Evolutionary conservation across 2,329 filamentous ascomycete species (phyloP).

Genomic region (Bisporella sp.): DNA sequence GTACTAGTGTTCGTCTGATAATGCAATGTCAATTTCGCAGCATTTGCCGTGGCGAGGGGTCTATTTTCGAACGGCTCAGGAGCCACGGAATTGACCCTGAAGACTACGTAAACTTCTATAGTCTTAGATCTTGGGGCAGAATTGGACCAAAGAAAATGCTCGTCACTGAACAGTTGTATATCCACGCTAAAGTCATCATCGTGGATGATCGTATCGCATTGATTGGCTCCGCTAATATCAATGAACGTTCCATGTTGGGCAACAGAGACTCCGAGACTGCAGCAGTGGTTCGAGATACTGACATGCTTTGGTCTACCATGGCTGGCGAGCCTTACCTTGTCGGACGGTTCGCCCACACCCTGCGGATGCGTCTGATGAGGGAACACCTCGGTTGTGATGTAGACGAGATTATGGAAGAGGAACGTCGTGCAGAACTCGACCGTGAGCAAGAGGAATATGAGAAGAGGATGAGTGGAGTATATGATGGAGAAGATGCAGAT

Average conservation of each 20-base stretch:
- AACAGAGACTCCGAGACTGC: slow-evolving; percentile 88
- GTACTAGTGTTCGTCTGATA: slow-evolving; percentile 88
- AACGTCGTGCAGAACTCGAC: slow-evolving; percentile 61
- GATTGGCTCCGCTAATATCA: slow-evolving; percentile 97
- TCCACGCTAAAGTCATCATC: slow-evolving; percentile 94
- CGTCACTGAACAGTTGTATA: slow-evolving; percentile 94
- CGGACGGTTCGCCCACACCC: slow-evolving; percentile 83
- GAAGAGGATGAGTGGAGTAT: slow-evolving; percentile 56
- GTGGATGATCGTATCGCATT: slow-evolving; percentile 90
- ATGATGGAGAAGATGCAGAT: slow-evolving; percentile 37
- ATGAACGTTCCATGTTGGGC: slow-evolving; percentile 92
- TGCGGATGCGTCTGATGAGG: slow-evolving; percentile 90
- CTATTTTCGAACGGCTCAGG: slow-evolving; percentile 81
- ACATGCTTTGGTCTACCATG: slow-evolving; percentile 91
- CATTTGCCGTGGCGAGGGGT: slow-evolving; percentile 86
- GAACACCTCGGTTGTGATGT: slow-evolving; percentile 96
- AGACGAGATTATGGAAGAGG: slow-evolving; percentile 79
- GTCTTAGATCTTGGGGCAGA: slow-evolving; percentile 83
- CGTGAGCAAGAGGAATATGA: slow-evolving; percentile 44
- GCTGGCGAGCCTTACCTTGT: slow-evolving; percentile 83
- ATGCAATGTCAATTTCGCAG: slow-evolving; percentile 96
- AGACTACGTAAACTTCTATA: slow-evolving; percentile 94
- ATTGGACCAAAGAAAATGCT: slow-evolving; percentile 76
- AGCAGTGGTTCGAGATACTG: slow-evolving; percentile 82
- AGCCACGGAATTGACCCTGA: slow-evolving; percentile 81